Evolutionary conservation across 495 filamentous ascomycete species (phyloP).

Genomic region (Aspergillus cavernicola): DNA sequence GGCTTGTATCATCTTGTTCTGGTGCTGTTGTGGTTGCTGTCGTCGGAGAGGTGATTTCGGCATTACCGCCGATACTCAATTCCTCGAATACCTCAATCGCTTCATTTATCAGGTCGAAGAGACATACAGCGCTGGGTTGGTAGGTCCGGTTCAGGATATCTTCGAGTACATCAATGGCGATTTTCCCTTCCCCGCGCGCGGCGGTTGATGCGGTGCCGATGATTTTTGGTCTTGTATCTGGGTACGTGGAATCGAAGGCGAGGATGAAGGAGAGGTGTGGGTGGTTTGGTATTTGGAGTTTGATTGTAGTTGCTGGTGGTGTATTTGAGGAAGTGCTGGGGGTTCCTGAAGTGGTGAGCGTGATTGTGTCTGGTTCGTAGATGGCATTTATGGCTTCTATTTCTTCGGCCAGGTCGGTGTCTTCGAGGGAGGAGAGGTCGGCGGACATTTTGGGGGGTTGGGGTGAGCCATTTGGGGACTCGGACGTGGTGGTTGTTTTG

Average conservation of each 20-base stretch:
- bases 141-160: constrained; percentile 63
- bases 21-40: background rate
- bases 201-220: constrained; percentile 57
- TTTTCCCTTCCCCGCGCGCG: constrained; percentile 60
- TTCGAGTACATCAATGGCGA: constrained; percentile 61
- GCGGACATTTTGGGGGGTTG: constrained; percentile 10
- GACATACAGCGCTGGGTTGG: constrained; percentile 70
- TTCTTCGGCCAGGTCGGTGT: constrained; percentile 71
- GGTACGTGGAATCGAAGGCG: constrained; percentile 69
- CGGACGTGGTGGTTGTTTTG: background rate
- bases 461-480: background rate
- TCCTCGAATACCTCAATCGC: constrained; percentile 42
- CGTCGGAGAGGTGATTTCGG: constrained; percentile 9
- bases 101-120: constrained; percentile 80
- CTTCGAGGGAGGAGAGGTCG: constrained; percentile 34
- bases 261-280: constrained; percentile 54
- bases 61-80: constrained; percentile 37
- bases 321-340: constrained; percentile 35
- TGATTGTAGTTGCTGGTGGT: constrained; percentile 27
- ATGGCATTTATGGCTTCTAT: constrained; percentile 90
- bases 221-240: constrained; percentile 62
- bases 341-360: constrained; percentile 28
- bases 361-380: constrained; percentile 68
- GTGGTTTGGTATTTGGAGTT: constrained; percentile 40
- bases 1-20: background rate